Percentiles rank a stretch among this genome's conserved stretches.
Conservation (phyloP, 2,329 filamentous ascomycete species). For the Nemania diffusa region DNA sequence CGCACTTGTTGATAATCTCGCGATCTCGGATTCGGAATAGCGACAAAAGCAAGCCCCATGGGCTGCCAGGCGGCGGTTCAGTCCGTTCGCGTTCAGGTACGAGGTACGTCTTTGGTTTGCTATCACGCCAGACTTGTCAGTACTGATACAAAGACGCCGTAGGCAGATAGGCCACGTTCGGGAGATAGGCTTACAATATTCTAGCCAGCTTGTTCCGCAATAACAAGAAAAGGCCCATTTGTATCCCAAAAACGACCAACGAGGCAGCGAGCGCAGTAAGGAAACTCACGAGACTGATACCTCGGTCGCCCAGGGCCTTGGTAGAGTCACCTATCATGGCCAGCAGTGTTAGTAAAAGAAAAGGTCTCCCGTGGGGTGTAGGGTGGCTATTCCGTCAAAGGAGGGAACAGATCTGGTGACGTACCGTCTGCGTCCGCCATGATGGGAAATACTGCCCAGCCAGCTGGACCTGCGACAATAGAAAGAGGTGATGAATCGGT, state of each 20-base stretch:
- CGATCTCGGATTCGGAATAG: constrained; percentile 76
- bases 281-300: constrained; percentile 66
- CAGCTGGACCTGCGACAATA: constrained; percentile 7
- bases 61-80: constrained; percentile 71
- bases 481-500: neutral
- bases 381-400: neutral
- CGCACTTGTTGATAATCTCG: constrained; percentile 93
- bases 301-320: constrained; percentile 49
- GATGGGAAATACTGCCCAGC: constrained; percentile 16
- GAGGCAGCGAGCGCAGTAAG: constrained; percentile 72
- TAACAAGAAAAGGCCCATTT: constrained; percentile 77
- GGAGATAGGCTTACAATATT: constrained; percentile 74
- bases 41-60: constrained; percentile 63
- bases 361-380: neutral
- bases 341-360: constrained; percentile 11
- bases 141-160: neutral
- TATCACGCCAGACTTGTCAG: constrained; percentile 50
- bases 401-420: constrained; percentile 5
- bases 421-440: constrained; percentile 36
- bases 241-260: constrained; percentile 70
- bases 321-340: constrained; percentile 27
- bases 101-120: constrained; percentile 85
- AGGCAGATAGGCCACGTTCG: neutral
- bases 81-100: constrained; percentile 87
- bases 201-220: constrained; percentile 81